Base-by-base conservation (phyloP, 805 yeast genomes). In the Yamadazyma tumulicola region DNA sequence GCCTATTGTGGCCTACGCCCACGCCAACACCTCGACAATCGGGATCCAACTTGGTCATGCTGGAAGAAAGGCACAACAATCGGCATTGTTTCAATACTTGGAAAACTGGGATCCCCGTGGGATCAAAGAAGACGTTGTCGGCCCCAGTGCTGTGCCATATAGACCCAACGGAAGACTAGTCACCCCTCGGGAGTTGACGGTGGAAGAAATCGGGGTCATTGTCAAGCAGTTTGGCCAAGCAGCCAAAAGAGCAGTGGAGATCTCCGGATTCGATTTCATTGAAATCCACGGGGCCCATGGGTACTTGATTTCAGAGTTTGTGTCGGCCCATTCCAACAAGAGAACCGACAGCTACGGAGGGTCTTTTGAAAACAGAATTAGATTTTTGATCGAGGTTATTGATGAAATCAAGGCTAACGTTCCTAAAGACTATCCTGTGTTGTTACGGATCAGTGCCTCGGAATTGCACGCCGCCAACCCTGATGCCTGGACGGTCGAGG, bases 201-300 rank as follows among this genome's bases (percentile, higher is more conserved):
- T 32, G 3, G 59, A 49, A 3, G 75, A 77, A 31, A 61, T 75
- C 37, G 43, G 61, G 20, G 50, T 51, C 0, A 35, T 75, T n/a
- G 57, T 74, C 13, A 45, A 60, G 15, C 55, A 56, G 4, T 76
- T 71, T 49, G 70, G 59, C 18, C 47, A 41, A 2, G 74, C 77
- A 18, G 77, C 81, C 1, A 57, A 63, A 38, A 64, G 64, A 41
- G 75, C 85, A 1, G 57, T 69, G 21, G 66, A 61, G 10, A 54
- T 59, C 22, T 14, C 37, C 6, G 77, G 79, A 1, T 67, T 74
- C 33, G 86, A 82, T 53, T 79, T 79, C 43, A 73, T 82, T 30
- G 85, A 79, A 49, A 60, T 81, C 32, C 85, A 81, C 52, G 64
- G 64, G 24, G 87, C 87, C 15, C 78, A 79, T 51, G 85, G 86